A percentile compares a stretch with the other conserved stretches of the same genome.
Evolutionary conservation across 2,329 filamentous ascomycete species (phyloP).

Genomic region (Clarireedia hainanense): DNA sequence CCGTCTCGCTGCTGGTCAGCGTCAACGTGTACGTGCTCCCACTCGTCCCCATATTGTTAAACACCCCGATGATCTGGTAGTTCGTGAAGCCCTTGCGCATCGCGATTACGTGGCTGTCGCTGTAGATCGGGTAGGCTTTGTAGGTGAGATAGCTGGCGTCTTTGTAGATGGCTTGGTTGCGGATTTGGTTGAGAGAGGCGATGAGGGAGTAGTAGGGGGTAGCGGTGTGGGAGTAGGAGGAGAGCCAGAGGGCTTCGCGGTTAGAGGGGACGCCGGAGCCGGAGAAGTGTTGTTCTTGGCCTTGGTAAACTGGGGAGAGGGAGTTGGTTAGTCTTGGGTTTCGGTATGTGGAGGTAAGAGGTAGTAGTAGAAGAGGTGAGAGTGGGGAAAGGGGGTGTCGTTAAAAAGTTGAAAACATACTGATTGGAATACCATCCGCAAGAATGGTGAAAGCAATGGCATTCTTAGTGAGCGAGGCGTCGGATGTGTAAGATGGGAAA

Average conservation of each 20-base stretch:
- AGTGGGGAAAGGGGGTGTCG: not conserved
- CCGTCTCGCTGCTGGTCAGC: slow-evolving; percentile 32
- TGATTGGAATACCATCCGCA: slow-evolving; percentile 42
- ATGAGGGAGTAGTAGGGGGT: slow-evolving; percentile 34
- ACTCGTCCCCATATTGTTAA: slow-evolving; percentile 34
- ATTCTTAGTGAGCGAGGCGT: slow-evolving; percentile 35
- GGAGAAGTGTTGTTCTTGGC: slow-evolving; percentile 44
- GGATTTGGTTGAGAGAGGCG: slow-evolving; percentile 20
- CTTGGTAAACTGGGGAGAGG: slow-evolving; percentile 36
- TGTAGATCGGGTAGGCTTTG: slow-evolving; percentile 23
- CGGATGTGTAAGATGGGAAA: slow-evolving; percentile 20
- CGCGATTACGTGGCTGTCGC: slow-evolving; percentile 20
- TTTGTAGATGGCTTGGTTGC: slow-evolving; percentile 23
- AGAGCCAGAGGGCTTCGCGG: slow-evolving; percentile 39
- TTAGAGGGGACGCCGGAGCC: slow-evolving; percentile 33
- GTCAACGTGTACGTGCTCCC: slow-evolving; percentile 29
- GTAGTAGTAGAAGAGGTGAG: not conserved
- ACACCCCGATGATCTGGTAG: slow-evolving; percentile 28
- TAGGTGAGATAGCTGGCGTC: slow-evolving; percentile 20
- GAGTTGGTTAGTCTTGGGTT: not conserved
- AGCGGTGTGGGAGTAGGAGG: slow-evolving; percentile 31
- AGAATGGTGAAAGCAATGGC: slow-evolving; percentile 42
- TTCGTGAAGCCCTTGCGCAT: slow-evolving; percentile 23
- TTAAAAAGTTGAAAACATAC: slow-evolving; percentile 8
- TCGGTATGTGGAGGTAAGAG: too few species aligned